A percentile compares a stretch with the other conserved stretches of the same genome.
Conservation (phyloP, 805 yeast genomes). For the Torulaspora franciscae region DNA sequence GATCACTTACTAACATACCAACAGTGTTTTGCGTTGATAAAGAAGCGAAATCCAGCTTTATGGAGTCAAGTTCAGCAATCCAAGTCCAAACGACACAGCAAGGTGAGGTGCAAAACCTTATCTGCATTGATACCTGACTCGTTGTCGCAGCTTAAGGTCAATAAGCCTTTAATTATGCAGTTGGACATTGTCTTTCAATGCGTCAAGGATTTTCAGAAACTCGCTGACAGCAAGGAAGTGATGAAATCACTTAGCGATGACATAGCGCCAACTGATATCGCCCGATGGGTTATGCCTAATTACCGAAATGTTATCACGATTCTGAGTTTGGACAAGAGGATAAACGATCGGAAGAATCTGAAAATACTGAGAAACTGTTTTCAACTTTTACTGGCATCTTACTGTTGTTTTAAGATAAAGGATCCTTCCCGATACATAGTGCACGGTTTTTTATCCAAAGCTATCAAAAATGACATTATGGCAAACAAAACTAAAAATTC, state of each 20-base stretch:
- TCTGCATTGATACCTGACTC: slow-evolving; percentile 3
- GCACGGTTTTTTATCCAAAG: slow-evolving; percentile 7
- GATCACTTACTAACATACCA: not conserved
- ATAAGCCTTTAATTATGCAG: slow-evolving; percentile 6
- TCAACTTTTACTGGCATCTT: slow-evolving; percentile 22
- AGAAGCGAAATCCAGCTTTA: slow-evolving; percentile 20
- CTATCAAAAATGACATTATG: slow-evolving; percentile 9
- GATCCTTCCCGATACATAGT: slow-evolving; percentile 4
- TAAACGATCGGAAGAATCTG: slow-evolving; percentile 1
- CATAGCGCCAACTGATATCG: slow-evolving; percentile 12
- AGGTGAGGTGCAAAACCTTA: not conserved
- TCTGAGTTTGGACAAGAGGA: not conserved
- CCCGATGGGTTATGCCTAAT: slow-evolving; percentile 18
- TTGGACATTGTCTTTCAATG: slow-evolving; percentile 9
- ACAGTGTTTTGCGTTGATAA: slow-evolving; percentile 27
- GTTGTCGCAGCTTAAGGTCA: slow-evolving; percentile 7
- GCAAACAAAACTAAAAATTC: slow-evolving; percentile 8
- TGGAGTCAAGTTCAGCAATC: slow-evolving; percentile 8
- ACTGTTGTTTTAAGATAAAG: slow-evolving; percentile 10
- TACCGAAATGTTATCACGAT: slow-evolving; percentile 13
- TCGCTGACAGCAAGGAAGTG: slow-evolving; percentile 9
- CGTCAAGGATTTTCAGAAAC: not conserved
- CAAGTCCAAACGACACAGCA: not conserved
- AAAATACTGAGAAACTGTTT: slow-evolving; percentile 15
- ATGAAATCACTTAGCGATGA: slow-evolving; percentile 16